A percentile compares a stretch with the other conserved stretches of the same genome.
phyloP scores from a whole-genome alignment of 805 yeast species.

The Pichia californica region DNA sequence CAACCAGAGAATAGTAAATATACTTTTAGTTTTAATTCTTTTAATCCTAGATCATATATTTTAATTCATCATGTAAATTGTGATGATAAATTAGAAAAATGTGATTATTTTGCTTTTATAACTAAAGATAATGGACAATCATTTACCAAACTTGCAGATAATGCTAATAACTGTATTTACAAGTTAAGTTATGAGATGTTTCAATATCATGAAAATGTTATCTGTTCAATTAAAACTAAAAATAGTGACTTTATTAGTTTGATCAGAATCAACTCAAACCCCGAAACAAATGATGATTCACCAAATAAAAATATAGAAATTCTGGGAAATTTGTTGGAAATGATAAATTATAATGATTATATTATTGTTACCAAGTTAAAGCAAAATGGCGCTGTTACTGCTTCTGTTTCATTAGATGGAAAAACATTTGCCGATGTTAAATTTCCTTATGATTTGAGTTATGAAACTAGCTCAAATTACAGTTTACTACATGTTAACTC shows the following conservation, averaged over 20 bases:
- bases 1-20: conserved; percentile 41
- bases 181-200: too few relatives aligned
- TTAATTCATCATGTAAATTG: conserved; percentile 63
- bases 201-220: too few relatives aligned
- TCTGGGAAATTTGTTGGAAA: too few relatives aligned
- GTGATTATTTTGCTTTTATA: conserved; percentile 51
- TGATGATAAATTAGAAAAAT: conserved; percentile 34
- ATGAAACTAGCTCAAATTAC: conserved; percentile 60
- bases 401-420: conserved; percentile 78
- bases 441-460: conserved; percentile 62
- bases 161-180: conserved; percentile 59
- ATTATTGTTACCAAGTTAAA: conserved; percentile 62
- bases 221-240: background rate
- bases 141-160: conserved; percentile 48
- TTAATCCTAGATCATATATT: conserved; percentile 50
- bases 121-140: conserved; percentile 63
- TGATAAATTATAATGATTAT: conserved; percentile 40
- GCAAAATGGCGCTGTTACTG: conserved; percentile 49
- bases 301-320: too few relatives aligned
- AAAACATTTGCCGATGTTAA: conserved; percentile 64
- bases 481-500: conserved; percentile 72
- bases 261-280: too few relatives aligned
- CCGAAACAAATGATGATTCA: conserved; percentile 43
- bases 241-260: too few relatives aligned
- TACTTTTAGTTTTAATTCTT: conserved; percentile 56